Evolutionary conservation across 768 basidiomycete species (phyloP).

Genomic region (Podaxis mareebaensis): DNA sequence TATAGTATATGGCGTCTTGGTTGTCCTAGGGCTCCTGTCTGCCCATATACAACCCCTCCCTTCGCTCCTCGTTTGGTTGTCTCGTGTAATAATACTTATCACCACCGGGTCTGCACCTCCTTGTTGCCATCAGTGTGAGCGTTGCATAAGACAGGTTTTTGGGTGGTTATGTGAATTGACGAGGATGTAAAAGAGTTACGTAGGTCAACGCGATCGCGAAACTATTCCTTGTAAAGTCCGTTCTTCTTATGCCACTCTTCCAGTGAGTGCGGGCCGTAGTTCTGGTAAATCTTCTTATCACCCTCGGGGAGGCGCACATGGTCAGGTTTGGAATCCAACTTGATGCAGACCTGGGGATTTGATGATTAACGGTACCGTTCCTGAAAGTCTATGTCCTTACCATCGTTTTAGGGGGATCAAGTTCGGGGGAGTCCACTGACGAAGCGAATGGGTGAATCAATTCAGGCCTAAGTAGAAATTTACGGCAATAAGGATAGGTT

Average conservation of each 20-base stretch:
- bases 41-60: background rate
- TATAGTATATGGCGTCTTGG: background rate
- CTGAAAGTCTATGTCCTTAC: constrained; percentile 29
- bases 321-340: constrained; percentile 49
- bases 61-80: no score
- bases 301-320: constrained; percentile 69
- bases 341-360: constrained; percentile 42
- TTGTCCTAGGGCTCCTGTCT: background rate
- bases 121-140: no score
- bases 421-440: constrained; percentile 61
- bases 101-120: no score
- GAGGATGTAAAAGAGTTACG: no score
- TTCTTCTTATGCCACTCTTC: constrained; percentile 65
- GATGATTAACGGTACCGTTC: background rate
- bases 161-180: no score
- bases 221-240: constrained; percentile 34
- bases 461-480: constrained; percentile 48
- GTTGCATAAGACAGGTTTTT: no score
- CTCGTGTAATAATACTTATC: no score
- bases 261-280: constrained; percentile 46
- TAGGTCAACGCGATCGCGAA: background rate
- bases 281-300: constrained; percentile 43
- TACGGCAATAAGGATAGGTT: background rate
- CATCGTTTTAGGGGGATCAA: constrained; percentile 50
- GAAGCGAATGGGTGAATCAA: constrained; percentile 69